A percentile compares a stretch with the other conserved stretches of the same genome.
Evolutionary conservation across 805 yeast genomes (phyloP).

Genomic region (Myxozyma neotropica): DNA sequence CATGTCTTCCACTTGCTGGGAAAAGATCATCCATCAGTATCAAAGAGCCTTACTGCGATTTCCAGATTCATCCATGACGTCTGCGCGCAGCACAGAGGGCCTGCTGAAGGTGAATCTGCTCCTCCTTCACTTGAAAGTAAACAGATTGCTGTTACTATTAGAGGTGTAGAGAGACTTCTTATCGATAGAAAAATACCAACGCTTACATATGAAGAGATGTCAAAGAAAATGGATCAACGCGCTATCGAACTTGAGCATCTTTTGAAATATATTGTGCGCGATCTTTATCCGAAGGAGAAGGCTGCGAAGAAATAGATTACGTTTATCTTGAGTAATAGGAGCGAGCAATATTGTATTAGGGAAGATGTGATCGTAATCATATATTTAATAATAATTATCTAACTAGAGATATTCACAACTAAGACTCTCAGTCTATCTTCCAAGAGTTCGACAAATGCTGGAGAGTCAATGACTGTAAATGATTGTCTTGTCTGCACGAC

Average conservation of each 20-base stretch:
- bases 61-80: constrained; percentile 14
- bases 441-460: no score
- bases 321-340: not conserved
- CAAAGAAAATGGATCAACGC: constrained; percentile 19
- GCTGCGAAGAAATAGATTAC: not conserved
- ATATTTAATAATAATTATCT: no score
- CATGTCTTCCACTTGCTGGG: constrained; percentile 32
- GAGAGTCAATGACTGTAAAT: no score
- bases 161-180: constrained; percentile 17
- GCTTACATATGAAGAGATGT: constrained; percentile 10
- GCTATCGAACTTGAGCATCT: constrained; percentile 15
- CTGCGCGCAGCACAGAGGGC: not conserved
- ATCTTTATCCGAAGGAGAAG: constrained; percentile 8
- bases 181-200: constrained; percentile 6
- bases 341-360: no score
- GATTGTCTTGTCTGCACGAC: no score
- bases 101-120: constrained; percentile 4
- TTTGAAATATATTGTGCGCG: constrained; percentile 9
- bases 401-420: no score
- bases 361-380: no score
- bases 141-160: constrained; percentile 1
- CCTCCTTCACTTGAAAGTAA: constrained; percentile 5
- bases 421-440: no score
- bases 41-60: constrained; percentile 11
- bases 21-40: constrained; percentile 18